phyloP scores from a whole-genome alignment of 352 stramenopile species.

The Phytophthora citricola region DNA sequence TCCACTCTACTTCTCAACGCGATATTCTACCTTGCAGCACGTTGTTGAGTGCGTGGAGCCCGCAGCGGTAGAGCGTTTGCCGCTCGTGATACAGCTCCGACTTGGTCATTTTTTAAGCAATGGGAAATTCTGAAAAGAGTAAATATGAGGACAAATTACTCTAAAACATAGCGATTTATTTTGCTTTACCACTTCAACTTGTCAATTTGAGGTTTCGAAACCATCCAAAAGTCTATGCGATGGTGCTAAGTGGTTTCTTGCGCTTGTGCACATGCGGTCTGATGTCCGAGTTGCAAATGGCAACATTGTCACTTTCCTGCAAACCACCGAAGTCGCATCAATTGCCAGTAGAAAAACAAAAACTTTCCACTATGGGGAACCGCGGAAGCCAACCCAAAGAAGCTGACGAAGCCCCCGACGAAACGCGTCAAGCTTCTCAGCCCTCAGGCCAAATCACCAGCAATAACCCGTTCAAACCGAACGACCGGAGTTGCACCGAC shows the following conservation, averaged over 20 bases:
- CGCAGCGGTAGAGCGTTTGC: slow-evolving; percentile 79
- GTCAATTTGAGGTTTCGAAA: slow-evolving; percentile 37
- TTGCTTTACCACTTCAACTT: slow-evolving; percentile 23
- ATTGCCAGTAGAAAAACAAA: not conserved
- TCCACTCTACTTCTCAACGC: not conserved
- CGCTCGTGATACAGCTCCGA: slow-evolving; percentile 70
- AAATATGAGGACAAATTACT: not conserved
- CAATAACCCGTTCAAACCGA: slow-evolving; percentile 70
- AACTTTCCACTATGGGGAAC: slow-evolving; percentile 26
- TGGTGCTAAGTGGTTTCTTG: slow-evolving; percentile 26
- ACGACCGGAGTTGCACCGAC: slow-evolving; percentile 83
- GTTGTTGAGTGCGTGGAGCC: slow-evolving; percentile 86
- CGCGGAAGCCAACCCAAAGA: slow-evolving; percentile 33
- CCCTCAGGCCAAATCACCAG: slow-evolving; percentile 10
- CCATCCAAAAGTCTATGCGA: slow-evolving; percentile 27
- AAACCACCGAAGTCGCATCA: not conserved
- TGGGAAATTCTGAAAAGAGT: not conserved
- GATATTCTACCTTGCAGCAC: slow-evolving; percentile 59
- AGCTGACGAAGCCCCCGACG: not conserved
- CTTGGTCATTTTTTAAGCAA: slow-evolving; percentile 8
- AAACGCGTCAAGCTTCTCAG: slow-evolving; percentile 3
- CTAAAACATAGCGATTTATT: slow-evolving; percentile 10
- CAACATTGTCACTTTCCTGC: slow-evolving; percentile 3
- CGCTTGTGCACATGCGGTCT: slow-evolving; percentile 6
- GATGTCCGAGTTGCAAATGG: slow-evolving; percentile 25